Conservation (phyloP, 2,329 filamentous ascomycete species). For the Fusarium aywerte region DNA sequence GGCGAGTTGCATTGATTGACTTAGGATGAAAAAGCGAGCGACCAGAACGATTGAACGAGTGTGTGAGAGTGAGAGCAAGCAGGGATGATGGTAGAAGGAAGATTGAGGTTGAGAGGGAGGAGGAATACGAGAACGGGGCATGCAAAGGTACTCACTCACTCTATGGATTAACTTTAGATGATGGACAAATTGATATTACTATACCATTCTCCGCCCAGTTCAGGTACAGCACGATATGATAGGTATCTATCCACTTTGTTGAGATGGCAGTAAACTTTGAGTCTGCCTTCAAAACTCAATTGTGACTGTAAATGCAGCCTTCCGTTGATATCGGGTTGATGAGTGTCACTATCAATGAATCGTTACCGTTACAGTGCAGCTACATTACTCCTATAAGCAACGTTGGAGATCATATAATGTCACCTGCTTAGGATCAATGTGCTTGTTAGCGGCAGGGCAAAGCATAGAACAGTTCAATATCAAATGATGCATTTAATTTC, state of each 20-base stretch:
- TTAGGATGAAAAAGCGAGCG: constrained; percentile 25
- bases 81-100: constrained; percentile 24
- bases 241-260: background rate
- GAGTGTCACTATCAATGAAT: background rate
- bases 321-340: constrained; percentile 9
- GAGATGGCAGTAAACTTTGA: background rate
- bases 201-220: background rate
- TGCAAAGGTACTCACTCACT: too few relatives aligned
- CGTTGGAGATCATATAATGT: background rate
- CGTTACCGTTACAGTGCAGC: constrained; percentile 17
- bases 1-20: background rate
- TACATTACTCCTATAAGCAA: background rate
- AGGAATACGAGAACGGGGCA: constrained; percentile 22
- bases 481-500: background rate
- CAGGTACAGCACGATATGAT: background rate
- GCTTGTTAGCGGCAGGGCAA: background rate
- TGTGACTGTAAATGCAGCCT: background rate
- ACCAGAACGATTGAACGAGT: constrained; percentile 14
- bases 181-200: background rate
- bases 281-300: constrained; percentile 5
- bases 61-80: constrained; percentile 9
- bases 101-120: constrained; percentile 2
- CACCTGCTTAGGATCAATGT: background rate
- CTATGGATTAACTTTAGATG: constrained; percentile 12
- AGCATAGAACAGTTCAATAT: constrained; percentile 3